Percentiles rank a stretch among this genome's conserved stretches.
phyloP scores from a whole-genome alignment of 257 asterid genomes.

The Forsythia suspensa region DNA sequence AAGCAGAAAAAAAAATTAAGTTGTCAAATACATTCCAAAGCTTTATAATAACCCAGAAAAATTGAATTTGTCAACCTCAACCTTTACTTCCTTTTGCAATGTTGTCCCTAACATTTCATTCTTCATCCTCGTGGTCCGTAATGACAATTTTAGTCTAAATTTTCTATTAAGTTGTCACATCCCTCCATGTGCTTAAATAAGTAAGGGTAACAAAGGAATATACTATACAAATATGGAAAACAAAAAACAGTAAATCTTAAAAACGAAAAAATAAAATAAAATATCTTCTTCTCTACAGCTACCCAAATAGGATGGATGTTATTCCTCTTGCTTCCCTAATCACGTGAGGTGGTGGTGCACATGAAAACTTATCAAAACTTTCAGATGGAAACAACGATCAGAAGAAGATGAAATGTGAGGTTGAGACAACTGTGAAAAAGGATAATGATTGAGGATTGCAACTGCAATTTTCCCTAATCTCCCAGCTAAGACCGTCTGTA shows the following conservation, averaged over 20 bases:
- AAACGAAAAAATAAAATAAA: too few relatives aligned
- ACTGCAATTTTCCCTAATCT: too few relatives aligned
- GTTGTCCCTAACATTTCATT: neutral
- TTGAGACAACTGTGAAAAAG: too few relatives aligned
- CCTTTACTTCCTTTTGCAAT: neutral
- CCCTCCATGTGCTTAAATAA: neutral
- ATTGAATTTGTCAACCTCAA: neutral
- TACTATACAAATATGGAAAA: neutral
- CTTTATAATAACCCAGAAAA: neutral
- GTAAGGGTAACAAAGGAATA: neutral
- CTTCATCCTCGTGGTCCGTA: neutral
- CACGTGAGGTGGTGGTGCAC: neutral
- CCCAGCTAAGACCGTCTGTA: too few relatives aligned
- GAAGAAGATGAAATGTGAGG: too few relatives aligned
- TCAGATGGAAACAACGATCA: neutral
- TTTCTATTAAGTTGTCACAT: neutral
- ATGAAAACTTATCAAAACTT: too few relatives aligned
- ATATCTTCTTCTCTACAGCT: too few relatives aligned
- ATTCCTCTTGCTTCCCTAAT: neutral
- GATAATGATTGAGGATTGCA: too few relatives aligned
- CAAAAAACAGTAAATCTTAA: too few relatives aligned
- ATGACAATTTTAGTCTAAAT: neutral
- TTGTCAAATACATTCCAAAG: neutral
- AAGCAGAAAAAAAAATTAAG: too few relatives aligned
- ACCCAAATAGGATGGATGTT: too few relatives aligned